Evolutionary conservation across 2,329 filamentous ascomycete genomes (phyloP).

Genomic region (Remersonia thermophila): DNA sequence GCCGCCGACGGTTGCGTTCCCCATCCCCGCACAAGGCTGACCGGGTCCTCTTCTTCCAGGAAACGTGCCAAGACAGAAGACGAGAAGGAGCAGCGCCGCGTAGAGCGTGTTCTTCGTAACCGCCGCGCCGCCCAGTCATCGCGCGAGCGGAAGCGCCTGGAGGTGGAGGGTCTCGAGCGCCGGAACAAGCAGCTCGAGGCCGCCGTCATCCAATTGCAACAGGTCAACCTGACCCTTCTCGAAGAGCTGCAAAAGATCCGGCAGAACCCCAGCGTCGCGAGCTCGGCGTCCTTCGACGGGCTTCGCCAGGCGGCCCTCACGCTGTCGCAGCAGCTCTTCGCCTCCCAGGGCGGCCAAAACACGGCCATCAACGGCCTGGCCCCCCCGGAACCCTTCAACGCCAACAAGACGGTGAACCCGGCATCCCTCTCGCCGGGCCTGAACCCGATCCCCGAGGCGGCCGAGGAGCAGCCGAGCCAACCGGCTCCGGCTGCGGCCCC

Average conservation of each 20-base stretch:
- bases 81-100: slow-evolving; percentile 95
- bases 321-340: slow-evolving; percentile 47
- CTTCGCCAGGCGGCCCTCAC: slow-evolving; percentile 38
- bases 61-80: slow-evolving; percentile 98
- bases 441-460: slow-evolving; percentile 37
- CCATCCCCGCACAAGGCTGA: too few relatives aligned
- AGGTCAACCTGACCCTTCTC: slow-evolving; percentile 35
- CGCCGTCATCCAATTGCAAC: slow-evolving; percentile 47
- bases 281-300: slow-evolving; percentile 30
- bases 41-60: too few relatives aligned
- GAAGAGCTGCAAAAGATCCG: slow-evolving; percentile 39
- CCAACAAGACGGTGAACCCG: slow-evolving; percentile 44
- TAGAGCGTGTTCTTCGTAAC: slow-evolving; percentile 93
- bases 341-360: slow-evolving; percentile 30
- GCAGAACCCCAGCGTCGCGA: slow-evolving; percentile 29
- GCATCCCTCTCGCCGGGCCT: slow-evolving; percentile 48
- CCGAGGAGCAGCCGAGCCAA: slow-evolving; percentile 14
- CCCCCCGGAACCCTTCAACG: slow-evolving; percentile 24
- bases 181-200: slow-evolving; percentile 60
- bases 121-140: slow-evolving; percentile 94
- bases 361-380: slow-evolving; percentile 20
- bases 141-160: slow-evolving; percentile 74
- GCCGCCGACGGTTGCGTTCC: too few relatives aligned
- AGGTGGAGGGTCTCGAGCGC: slow-evolving; percentile 76
- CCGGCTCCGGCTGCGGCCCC: not conserved